These are phyloP conservation scores for Pythium vanterpoolii DNA, from an alignment of 352 stramenopile genomes.

Conservation along the genomic window DNA sequence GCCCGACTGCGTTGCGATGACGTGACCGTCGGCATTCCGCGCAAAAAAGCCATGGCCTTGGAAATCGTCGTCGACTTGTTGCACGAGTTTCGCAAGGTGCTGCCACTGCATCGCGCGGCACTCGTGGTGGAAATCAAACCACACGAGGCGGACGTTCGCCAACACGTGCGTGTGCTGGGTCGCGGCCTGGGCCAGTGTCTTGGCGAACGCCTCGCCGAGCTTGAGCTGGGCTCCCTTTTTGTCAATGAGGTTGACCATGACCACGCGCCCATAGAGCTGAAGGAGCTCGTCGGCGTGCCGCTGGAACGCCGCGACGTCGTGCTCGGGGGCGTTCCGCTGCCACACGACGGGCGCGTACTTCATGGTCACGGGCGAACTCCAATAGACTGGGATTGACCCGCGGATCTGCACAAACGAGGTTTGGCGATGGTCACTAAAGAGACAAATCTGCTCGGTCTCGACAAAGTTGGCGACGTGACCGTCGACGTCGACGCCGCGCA, in stretches of 20 bases:
- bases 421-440: conserved; percentile 48
- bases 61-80: conserved; percentile 64
- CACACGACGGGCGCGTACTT: conserved; percentile 88
- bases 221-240: conserved; percentile 85
- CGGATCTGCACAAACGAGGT: conserved; percentile 93
- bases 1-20: conserved; percentile 72
- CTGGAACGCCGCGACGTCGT: conserved; percentile 59
- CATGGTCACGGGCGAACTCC: conserved; percentile 82
- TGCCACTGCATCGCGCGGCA: conserved; percentile 92
- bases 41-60: conserved; percentile 62
- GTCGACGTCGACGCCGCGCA: conserved; percentile 85
- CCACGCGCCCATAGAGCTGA: conserved; percentile 56
- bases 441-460: conserved; percentile 92
- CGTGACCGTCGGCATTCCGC: conserved; percentile 36
- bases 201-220: conserved; percentile 83
- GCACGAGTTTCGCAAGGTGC: conserved; percentile 87
- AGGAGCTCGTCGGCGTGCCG: conserved; percentile 63
- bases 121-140: conserved; percentile 98
- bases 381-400: conserved; percentile 95
- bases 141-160: conserved; percentile 69
- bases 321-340: conserved; percentile 46
- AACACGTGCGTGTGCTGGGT: conserved; percentile 39
- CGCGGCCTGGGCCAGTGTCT: conserved; percentile 38
- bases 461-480: conserved; percentile 92
- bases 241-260: conserved; percentile 93